These are phyloP conservation scores for Paecilomyces niveus DNA, from an alignment of 2,329 filamentous ascomycete species.

Conservation along the genomic window DNA sequence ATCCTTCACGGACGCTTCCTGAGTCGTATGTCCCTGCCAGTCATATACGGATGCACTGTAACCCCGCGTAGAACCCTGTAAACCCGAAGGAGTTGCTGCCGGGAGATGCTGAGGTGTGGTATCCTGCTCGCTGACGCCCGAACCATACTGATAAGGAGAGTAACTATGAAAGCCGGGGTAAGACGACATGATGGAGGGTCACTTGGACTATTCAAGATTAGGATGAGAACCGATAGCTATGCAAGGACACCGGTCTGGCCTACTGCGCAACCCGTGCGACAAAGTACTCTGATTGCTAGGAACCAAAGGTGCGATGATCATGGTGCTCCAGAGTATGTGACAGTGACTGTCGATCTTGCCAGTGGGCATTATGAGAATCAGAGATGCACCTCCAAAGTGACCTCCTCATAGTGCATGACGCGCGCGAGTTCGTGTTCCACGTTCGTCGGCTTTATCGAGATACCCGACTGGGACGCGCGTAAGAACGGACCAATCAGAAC, in stretches of 20 bases:
- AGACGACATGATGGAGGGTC: constrained; percentile 11
- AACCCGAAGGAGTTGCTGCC: neutral
- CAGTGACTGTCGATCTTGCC: neutral
- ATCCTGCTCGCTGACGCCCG: constrained; percentile 6
- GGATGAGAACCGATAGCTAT: neutral
- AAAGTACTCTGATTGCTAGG: neutral
- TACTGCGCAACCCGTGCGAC: neutral
- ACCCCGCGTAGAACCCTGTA: neutral
- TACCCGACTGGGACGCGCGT: neutral
- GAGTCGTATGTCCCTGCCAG: neutral
- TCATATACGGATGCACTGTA: neutral
- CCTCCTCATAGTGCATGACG: neutral
- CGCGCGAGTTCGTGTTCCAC: neutral
- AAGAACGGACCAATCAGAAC: constrained; percentile 10
- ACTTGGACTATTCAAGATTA: neutral
- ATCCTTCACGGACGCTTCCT: neutral
- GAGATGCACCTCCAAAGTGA: no score
- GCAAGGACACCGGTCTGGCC: neutral
- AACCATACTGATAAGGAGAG: constrained; percentile 6
- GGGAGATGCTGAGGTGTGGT: constrained; percentile 2
- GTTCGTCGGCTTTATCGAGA: neutral
- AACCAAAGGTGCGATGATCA: neutral
- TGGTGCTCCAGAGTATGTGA: neutral
- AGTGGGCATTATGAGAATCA: neutral
- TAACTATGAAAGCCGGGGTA: constrained; percentile 7